Base-by-base conservation (phyloP, 129 eudicot genomes). In the Pseudognaphalium luteoalbum region DNA sequence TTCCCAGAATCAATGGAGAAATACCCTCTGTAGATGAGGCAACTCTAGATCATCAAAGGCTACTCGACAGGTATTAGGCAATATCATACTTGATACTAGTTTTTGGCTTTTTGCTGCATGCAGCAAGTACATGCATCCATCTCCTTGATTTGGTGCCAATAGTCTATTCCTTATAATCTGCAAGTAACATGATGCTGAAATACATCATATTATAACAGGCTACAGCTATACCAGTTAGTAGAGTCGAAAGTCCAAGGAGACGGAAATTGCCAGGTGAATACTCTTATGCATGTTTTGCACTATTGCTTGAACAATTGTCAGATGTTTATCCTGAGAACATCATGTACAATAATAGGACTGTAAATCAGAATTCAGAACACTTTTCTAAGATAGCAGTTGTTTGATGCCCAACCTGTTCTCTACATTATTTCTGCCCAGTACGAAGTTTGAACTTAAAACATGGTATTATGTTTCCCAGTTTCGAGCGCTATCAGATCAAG, bases 401-500 rank as follows among this genome's bases (percentile, higher is more conserved):
- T 33, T 33, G 44, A 64, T 64, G 2, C 11, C 69, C 69, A 33
- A 34, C 44, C 41, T 64, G 22, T 64, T 33, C 21, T 29, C 21
- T 30, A 77, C 22, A 62, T 19, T 25, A 35, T 28, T 17, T 59
- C n/a, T 50, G 64, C 72, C 70, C 63, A 52, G 68, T 44, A 66
- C 58, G 71, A 80, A 25, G 20, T 29, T 30, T 80, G 70, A 63
- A 54, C 57, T 25, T 25, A 0, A 25, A 47, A 73, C 9, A 12
- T 72, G 63, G 62, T 66, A 42, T 47, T 62, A 21, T 47, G 32
- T 75, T 75, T 66, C 17, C 20, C 86, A 93, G 98, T 93, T 93
- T 81, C 89, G 98, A 51, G 98, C 98, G 75, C 77, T 93, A 22
- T 93, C 98, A 68, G 98, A 93, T 87, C 98, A 93, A 80, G 87